A percentile compares a stretch with the other conserved stretches of the same genome.
phyloP scores from a whole-genome alignment of 768 basidiomycete species.

The Trametes cingulata region DNA sequence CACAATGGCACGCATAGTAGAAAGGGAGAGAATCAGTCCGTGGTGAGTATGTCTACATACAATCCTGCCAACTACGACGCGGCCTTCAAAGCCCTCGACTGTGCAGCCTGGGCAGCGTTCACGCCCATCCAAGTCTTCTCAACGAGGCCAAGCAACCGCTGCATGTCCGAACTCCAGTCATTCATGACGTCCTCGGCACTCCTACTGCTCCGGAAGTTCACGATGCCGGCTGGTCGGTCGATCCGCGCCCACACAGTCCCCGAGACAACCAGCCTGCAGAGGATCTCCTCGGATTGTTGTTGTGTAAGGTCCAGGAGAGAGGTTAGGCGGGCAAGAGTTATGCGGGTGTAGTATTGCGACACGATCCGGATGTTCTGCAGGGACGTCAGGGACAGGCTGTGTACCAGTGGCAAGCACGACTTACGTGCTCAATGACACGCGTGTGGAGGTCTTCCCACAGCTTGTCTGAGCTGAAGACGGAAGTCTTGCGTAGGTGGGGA shows the following conservation, averaged over 20 bases:
- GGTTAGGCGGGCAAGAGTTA: constrained; percentile 80
- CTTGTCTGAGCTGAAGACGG: constrained; percentile 76
- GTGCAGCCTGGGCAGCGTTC: constrained; percentile 87
- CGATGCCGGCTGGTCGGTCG: constrained; percentile 87
- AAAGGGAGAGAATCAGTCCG: constrained; percentile 12
- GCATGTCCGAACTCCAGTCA: constrained; percentile 97
- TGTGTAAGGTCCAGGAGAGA: constrained; percentile 82
- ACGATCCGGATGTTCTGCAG: constrained; percentile 92
- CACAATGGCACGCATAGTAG: background rate
- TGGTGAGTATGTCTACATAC: constrained; percentile 26
- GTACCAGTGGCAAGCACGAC: background rate
- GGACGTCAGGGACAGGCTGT: background rate
- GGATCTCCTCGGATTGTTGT: constrained; percentile 83
- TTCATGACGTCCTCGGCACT: constrained; percentile 94
- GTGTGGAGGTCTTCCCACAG: constrained; percentile 96
- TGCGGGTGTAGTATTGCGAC: constrained; percentile 92
- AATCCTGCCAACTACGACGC: constrained; percentile 25
- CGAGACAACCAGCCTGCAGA: constrained; percentile 87
- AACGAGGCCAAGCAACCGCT: constrained; percentile 83
- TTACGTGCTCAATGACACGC: constrained; percentile 93
- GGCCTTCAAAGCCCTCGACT: constrained; percentile 55
- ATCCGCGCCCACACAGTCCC: constrained; percentile 93
- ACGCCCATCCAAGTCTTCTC: constrained; percentile 99
- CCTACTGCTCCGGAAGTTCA: constrained; percentile 82
- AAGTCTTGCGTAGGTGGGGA: constrained; percentile 73